Percentiles rank a stretch among this genome's conserved stretches.
phyloP scores from a whole-genome alignment of 1,284 basidiomycete genomes.

The Tylopilus orsonianus region DNA sequence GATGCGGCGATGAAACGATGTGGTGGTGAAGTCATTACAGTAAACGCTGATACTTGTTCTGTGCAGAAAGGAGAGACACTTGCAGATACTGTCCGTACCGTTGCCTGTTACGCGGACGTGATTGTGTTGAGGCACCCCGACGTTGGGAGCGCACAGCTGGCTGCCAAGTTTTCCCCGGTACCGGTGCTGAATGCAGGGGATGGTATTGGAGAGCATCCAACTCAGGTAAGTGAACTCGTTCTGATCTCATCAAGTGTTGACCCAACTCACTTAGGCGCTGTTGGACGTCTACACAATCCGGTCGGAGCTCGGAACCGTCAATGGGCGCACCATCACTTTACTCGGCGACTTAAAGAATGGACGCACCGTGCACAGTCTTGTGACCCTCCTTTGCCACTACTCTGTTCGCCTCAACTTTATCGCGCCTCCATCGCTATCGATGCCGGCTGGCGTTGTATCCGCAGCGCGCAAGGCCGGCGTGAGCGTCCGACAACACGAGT shows the following conservation, averaged over 20 bases:
- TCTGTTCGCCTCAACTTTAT: conserved; percentile 96
- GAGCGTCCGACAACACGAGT: conserved; percentile 77
- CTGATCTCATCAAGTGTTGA: not conserved
- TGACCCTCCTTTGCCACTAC: conserved; percentile 91
- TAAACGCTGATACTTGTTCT: conserved; percentile 82
- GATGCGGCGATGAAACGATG: conserved; percentile 99
- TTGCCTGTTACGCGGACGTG: conserved; percentile 95
- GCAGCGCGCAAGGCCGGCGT: conserved; percentile 85
- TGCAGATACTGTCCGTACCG: conserved; percentile 91
- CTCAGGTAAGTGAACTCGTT: conserved; percentile 61
- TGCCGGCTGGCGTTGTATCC: conserved; percentile 87
- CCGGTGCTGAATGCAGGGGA: conserved; percentile 98
- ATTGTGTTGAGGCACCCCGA: conserved; percentile 95
- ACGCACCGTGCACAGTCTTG: conserved; percentile 95
- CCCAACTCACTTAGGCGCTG: conserved; percentile 57
- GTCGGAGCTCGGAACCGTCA: conserved; percentile 96
- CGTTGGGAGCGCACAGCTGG: conserved; percentile 86
- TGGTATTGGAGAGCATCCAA: conserved; percentile 97
- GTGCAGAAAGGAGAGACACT: conserved; percentile 95
- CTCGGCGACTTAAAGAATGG: conserved; percentile 99
- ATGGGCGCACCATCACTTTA: conserved; percentile 92
- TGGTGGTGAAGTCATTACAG: conserved; percentile 90
- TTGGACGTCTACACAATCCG: conserved; percentile 98
- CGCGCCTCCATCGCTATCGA: conserved; percentile 84
- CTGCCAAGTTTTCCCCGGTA: conserved; percentile 93